Evolutionary conservation across 2,329 filamentous ascomycete genomes (phyloP).

Genomic region (Gnomoniopsis sp.): DNA sequence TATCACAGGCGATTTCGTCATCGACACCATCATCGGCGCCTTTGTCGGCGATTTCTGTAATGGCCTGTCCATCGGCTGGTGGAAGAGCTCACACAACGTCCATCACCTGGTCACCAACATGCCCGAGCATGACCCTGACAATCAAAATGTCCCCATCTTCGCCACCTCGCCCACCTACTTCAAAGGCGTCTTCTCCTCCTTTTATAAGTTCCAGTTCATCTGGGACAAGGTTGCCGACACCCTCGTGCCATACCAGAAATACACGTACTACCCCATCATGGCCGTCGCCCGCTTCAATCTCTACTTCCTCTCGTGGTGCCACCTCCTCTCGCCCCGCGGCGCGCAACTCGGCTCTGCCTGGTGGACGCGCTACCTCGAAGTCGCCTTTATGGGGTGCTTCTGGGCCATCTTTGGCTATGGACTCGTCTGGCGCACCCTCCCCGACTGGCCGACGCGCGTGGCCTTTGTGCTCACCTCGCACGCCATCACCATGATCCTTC

Average conservation of each 20-base stretch:
- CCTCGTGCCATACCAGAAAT: slow-evolving; percentile 59
- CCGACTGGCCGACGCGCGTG: slow-evolving; percentile 54
- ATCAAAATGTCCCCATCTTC: slow-evolving; percentile 67
- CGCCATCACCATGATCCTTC: slow-evolving; percentile 63
- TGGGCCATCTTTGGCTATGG: slow-evolving; percentile 67
- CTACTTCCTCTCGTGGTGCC: slow-evolving; percentile 64
- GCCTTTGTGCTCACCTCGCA: slow-evolving; percentile 63
- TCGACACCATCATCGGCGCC: slow-evolving; percentile 58
- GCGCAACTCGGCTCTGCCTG: slow-evolving; percentile 57
- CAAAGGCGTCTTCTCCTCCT: slow-evolving; percentile 58
- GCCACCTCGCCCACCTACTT: slow-evolving; percentile 65
- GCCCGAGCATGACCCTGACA: slow-evolving; percentile 57
- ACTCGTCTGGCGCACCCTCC: slow-evolving; percentile 58
- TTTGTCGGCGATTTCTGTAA: slow-evolving; percentile 65
- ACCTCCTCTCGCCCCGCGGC: slow-evolving; percentile 55
- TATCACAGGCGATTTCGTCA: slow-evolving; percentile 56
- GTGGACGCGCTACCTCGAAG: slow-evolving; percentile 66
- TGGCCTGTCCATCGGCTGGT: slow-evolving; percentile 65
- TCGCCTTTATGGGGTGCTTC: slow-evolving; percentile 60
- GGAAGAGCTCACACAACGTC: slow-evolving; percentile 67
- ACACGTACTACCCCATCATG: slow-evolving; percentile 68
- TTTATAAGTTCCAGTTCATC: slow-evolving; percentile 62
- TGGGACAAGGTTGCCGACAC: slow-evolving; percentile 61
- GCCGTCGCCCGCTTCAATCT: slow-evolving; percentile 69
- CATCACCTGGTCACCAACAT: slow-evolving; percentile 66